Evolutionary conservation across 2,329 filamentous ascomycete species (phyloP), one percentile per base, ranked within the genome.

Genomic region (Talaromyces piceae): DNA sequence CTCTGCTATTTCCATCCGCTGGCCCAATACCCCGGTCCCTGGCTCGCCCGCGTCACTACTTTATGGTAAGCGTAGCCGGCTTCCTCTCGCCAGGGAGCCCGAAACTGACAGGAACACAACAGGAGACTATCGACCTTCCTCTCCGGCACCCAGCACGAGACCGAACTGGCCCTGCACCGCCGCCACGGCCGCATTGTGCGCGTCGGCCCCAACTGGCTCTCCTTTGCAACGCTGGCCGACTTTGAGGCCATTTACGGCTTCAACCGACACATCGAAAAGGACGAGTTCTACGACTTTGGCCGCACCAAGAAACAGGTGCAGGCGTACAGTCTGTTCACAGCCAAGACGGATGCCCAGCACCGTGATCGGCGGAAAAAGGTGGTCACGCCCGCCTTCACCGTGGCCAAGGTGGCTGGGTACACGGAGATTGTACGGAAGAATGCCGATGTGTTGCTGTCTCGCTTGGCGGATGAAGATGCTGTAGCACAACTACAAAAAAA

Each of bases 21-120:
- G 11, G 77, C 81, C 26, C 80, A 77, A 52, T 84, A 85, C 58
- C 84, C 82, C 1, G 83, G 83, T 1, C 84, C 83, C 0, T 70
- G 83, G 46, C 62, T 84, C 33, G 81, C 80, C 18, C 51, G 48
- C 4, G 47, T 58, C 23, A 57, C 57, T 6, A 56, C 58, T 45
- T 25, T 55, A 7, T 58, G 56, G 52, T 58, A 26, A 27, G 27
- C 16, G 3, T 31, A 27, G 5, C 16, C 7, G 26, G 11, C 13
- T n/a, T 25, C 18, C 8, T 12, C n/a, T n/a, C n/a, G n/a, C n/a
- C n/a, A n/a, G n/a, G n/a, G n/a, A n/a, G n/a, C n/a, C n/a, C n/a
- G n/a, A 13, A 23, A 20, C 30, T 23, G n/a, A 28, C 13, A 9
- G 27, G 20, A 27, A 27, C 18, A 7, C 13, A 47, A 20, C 20